Evolutionary conservation across 164 flowering plant genomes (phyloP).

Genomic region (Buxus sempervirens): DNA sequence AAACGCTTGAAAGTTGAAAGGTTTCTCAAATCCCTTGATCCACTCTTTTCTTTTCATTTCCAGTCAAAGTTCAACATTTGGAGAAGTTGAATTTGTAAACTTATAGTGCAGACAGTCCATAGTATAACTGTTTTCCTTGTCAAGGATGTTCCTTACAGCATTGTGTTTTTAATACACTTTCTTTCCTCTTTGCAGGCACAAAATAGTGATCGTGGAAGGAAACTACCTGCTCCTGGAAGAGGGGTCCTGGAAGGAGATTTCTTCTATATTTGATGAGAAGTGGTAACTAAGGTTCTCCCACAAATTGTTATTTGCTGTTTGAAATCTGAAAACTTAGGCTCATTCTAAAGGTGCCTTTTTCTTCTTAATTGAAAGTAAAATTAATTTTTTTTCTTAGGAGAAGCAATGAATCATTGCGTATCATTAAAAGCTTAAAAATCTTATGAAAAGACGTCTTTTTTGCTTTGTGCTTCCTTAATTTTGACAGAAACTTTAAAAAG

Average conservation of each 20-base stretch:
- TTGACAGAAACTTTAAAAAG: no score
- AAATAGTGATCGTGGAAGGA: constrained; percentile 90
- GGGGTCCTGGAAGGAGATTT: constrained; percentile 78
- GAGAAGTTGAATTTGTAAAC: background rate
- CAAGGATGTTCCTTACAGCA: no score
- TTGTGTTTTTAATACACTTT: background rate
- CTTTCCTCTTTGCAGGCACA: constrained; percentile 59
- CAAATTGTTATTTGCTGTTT: background rate
- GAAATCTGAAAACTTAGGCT: background rate
- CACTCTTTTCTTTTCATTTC: no score
- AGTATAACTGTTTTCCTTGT: background rate
- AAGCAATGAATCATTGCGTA: no score
- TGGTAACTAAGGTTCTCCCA: constrained; percentile 45
- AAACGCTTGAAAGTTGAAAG: no score
- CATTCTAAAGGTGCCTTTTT: no score
- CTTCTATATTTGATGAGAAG: constrained; percentile 72
- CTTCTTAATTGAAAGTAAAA: no score
- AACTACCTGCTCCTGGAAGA: constrained; percentile 82
- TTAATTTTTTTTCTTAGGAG: no score
- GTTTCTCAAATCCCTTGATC: no score
- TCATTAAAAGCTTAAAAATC: no score
- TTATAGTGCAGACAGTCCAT: background rate
- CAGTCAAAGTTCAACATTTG: background rate
- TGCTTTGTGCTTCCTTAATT: no score
- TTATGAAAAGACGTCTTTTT: no score